A percentile compares a stretch with the other conserved stretches of the same genome.
phyloP scores from a whole-genome alignment of 768 basidiomycete genomes.

The Collybia sp. region DNA sequence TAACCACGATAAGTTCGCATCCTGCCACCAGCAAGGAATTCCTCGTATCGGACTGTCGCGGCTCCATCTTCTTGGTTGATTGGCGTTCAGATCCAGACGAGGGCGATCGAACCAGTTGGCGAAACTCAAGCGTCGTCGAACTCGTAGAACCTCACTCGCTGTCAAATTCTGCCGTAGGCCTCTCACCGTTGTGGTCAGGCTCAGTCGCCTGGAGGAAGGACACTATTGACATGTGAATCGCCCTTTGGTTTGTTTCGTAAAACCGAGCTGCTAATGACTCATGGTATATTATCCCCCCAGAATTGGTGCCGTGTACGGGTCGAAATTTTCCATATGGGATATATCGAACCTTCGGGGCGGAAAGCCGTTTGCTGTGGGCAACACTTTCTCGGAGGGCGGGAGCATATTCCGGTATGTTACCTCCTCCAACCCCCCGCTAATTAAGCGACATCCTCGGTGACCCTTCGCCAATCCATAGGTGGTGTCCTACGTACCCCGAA shows the following conservation, averaged over 20 bases:
- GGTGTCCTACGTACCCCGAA: slow-evolving; percentile 73
- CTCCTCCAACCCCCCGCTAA: neutral
- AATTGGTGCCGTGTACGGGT: slow-evolving; percentile 70
- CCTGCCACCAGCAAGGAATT: slow-evolving; percentile 74
- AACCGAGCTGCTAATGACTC: too few relatives aligned
- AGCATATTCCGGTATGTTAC: slow-evolving; percentile 57
- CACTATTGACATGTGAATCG: slow-evolving; percentile 64
- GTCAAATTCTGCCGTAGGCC: slow-evolving; percentile 44
- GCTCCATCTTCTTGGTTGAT: slow-evolving; percentile 74
- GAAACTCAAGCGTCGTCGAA: slow-evolving; percentile 63
- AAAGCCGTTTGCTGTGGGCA: slow-evolving; percentile 58
- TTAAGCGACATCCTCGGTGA: neutral
- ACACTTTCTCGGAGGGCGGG: slow-evolving; percentile 63
- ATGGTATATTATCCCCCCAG: slow-evolving; percentile 27
- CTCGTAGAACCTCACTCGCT: slow-evolving; percentile 67
- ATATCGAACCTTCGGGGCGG: slow-evolving; percentile 68
- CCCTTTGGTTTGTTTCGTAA: neutral
- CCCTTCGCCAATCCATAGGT: slow-evolving; percentile 40
- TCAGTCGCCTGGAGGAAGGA: slow-evolving; percentile 70
- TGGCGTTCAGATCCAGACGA: slow-evolving; percentile 73
- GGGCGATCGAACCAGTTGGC: slow-evolving; percentile 47
- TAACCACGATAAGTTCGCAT: slow-evolving; percentile 65
- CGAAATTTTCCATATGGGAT: slow-evolving; percentile 77
- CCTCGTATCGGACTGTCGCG: slow-evolving; percentile 70
- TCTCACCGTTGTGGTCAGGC: slow-evolving; percentile 42